phyloP scores from a whole-genome alignment of 208 protist species.

The Trypanosoma cruzi region DNA sequence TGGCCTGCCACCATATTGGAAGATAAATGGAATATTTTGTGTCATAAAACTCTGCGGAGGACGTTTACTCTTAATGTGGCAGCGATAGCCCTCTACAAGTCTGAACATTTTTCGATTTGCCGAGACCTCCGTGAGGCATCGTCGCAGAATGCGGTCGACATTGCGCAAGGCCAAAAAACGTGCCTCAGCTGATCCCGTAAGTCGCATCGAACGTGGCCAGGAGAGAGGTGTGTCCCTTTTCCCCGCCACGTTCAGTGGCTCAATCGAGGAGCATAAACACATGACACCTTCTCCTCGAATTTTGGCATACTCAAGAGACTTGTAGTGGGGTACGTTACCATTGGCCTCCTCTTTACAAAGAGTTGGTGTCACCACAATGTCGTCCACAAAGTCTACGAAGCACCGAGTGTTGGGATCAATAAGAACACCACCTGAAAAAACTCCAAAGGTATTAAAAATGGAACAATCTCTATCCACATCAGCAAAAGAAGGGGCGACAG shows the following conservation, averaged over 20 bases:
- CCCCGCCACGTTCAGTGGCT: conserved; percentile 28
- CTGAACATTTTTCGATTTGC: conserved; percentile 1
- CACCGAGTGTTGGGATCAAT: conserved; percentile 30
- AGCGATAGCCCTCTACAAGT: conserved; percentile 26
- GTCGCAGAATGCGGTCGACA: conserved; percentile 1
- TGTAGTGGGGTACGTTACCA: conserved; percentile 22
- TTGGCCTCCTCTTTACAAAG: neutral
- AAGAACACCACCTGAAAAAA: conserved; percentile 67
- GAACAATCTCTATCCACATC: conserved; percentile 39
- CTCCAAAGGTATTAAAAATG: conserved; percentile 64
- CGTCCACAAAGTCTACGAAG: conserved; percentile 63
- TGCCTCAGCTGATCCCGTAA: neutral
- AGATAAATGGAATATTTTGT: conserved; percentile 36
- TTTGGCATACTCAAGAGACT: conserved; percentile 7
- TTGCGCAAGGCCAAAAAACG: conserved; percentile 12
- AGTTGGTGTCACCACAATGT: conserved; percentile 26
- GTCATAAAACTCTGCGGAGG: conserved; percentile 22
- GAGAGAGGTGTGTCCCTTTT: conserved; percentile 20
- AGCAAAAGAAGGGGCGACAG: neutral
- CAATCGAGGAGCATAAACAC: conserved; percentile 31
- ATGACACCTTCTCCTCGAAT: conserved; percentile 26
- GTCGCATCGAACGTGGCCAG: conserved; percentile 18
- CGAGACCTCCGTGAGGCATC: neutral
- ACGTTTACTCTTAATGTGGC: conserved; percentile 8
- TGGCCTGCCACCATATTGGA: conserved; percentile 37